Base-by-base conservation (phyloP, 2,329 filamentous ascomycete species). In the Calonectria pauciramosa region DNA sequence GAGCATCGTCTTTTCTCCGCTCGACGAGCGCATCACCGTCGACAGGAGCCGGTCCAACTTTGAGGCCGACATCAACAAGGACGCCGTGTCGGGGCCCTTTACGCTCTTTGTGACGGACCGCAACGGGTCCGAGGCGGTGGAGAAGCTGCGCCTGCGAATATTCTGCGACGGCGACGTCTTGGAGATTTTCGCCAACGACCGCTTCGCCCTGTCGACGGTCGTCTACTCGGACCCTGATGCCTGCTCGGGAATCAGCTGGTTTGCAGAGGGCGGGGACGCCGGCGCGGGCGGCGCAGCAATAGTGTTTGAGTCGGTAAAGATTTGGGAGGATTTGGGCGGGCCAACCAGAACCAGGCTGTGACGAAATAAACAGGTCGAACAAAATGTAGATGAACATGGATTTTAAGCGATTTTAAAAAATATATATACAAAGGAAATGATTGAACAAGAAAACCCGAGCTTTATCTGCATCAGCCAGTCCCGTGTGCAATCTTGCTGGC, bases 11-110 rank as follows among this genome's bases (percentile, higher is more conserved):
- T 88, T 88, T 80, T 76, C 81, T 1, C 82, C 85, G 8, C 28
- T 60, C 4, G 80, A 75, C 4, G 88, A 89, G 72, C 84, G 82
- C 8, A 84, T 89, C 30, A 81, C 78, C 1, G 84, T 89, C 36
- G 82, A 87, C 63, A 81, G 86, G 41, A 80, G 83, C 20, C 72
- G 78, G 0, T 86, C 85, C 1, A 83, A 72, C 26, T 49, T 56
- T 13, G 80, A 86, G 30, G 41, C 75, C 0, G 81, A 82, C 14
- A 83, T 88, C n/a, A 83, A 85, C 41, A 86, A 87, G 30, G 78
- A 77, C 5, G 49, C 77, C 1, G 82, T 85, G 60, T 76, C 78
- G 52, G 87, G 86, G 0, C 87, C 88, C 0, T 88, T 89, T 69
- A 90, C 88, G 0, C 83, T 90, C 0, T 89, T 90, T 77, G 75